Evolutionary conservation across 148 eudicot species (phyloP).

Genomic region (Dianthus caryophyllus): DNA sequence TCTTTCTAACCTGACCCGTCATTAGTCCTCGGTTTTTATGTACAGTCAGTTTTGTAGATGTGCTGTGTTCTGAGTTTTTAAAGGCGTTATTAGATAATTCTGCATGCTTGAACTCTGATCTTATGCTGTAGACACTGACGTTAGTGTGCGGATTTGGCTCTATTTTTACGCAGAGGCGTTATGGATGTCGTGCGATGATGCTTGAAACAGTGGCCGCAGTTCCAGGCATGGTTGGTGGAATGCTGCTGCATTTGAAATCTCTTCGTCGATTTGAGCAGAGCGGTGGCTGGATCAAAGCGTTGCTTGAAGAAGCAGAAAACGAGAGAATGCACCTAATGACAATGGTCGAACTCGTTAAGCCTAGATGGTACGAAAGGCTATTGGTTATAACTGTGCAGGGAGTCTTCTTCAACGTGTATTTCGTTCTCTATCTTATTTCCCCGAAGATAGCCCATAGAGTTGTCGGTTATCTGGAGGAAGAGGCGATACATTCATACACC

Average conservation of each 20-base stretch:
- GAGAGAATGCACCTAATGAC: constrained; percentile 98
- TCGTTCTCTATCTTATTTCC: constrained; percentile 61
- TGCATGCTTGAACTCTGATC: background rate
- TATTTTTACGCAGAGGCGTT: constrained; percentile 47
- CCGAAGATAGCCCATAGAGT: constrained; percentile 89
- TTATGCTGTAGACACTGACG: background rate
- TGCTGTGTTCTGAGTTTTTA: background rate
- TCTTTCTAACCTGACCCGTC: no score
- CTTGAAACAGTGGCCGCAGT: constrained; percentile 93
- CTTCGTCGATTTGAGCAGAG: constrained; percentile 81
- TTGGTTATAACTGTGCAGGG: constrained; percentile 82
- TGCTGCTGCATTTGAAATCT: constrained; percentile 77
- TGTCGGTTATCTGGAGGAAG: constrained; percentile 92
- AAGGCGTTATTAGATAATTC: background rate
- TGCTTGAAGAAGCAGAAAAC: constrained; percentile 93
- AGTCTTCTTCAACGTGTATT: constrained; percentile 70
- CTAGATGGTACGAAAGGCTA: constrained; percentile 80
- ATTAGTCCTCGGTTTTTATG: no score
- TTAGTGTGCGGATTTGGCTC: background rate
- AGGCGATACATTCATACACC: constrained; percentile 85
- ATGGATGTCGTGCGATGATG: constrained; percentile 97
- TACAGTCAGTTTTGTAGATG: no score
- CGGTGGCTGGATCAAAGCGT: constrained; percentile 89
- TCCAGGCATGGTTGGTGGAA: constrained; percentile 90
- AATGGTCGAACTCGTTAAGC: constrained; percentile 84